phyloP scores from a whole-genome alignment of 768 basidiomycete species.

The Hygrophorus pudorinus region DNA sequence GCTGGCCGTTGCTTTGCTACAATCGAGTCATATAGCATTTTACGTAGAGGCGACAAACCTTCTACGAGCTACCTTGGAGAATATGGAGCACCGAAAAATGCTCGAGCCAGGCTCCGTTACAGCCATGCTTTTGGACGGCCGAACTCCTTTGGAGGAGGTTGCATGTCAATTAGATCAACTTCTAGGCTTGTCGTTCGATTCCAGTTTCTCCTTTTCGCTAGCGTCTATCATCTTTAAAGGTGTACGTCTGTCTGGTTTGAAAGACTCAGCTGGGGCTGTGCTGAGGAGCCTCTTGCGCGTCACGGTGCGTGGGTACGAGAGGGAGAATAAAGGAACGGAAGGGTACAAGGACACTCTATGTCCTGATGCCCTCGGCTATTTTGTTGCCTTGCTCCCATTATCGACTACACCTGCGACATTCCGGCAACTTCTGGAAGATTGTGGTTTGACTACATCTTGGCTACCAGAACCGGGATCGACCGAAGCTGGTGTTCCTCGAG shows the following conservation, averaged over 20 bases:
- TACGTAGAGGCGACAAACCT: constrained; percentile 62
- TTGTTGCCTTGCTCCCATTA: constrained; percentile 66
- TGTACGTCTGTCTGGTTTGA: constrained; percentile 57
- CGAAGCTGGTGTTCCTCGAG: constrained; percentile 37
- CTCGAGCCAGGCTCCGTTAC: constrained; percentile 48
- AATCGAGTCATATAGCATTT: constrained; percentile 64
- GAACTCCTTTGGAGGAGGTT: constrained; percentile 55
- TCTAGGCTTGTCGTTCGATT: constrained; percentile 67
- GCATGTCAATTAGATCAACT: constrained; percentile 64
- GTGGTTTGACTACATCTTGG: constrained; percentile 40
- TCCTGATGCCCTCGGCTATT: constrained; percentile 63
- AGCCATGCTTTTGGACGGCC: constrained; percentile 50
- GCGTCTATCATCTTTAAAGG: constrained; percentile 84
- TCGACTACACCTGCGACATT: constrained; percentile 50
- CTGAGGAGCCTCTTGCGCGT: constrained; percentile 56
- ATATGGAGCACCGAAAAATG: constrained; percentile 48
- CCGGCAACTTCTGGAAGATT: constrained; percentile 52
- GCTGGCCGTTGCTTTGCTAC: constrained; percentile 77
- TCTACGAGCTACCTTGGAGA: constrained; percentile 53
- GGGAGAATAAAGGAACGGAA: constrained; percentile 21
- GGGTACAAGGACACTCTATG: constrained; percentile 35
- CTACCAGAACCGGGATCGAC: constrained; percentile 28
- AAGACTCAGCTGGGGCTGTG: constrained; percentile 47
- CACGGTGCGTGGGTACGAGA: constrained; percentile 36
- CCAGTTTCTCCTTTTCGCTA: constrained; percentile 72